phyloP scores from a whole-genome alignment of 2,329 filamentous ascomycete genomes.

The Mycocentrospora acerina region DNA sequence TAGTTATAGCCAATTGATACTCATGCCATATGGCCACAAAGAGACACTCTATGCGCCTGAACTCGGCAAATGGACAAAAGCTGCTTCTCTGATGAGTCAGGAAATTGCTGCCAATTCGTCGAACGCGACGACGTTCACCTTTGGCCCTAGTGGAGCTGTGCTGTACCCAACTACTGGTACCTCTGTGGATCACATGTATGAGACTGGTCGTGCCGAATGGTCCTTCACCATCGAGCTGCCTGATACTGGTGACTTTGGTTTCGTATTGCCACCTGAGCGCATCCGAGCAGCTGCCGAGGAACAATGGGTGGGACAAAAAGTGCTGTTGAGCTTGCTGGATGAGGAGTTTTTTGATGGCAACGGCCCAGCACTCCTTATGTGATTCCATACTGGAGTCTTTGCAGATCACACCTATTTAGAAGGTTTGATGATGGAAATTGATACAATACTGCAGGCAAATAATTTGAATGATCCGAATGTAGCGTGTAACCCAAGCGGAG shows the following conservation, averaged over 20 bases:
- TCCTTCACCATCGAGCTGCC: constrained; percentile 51
- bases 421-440: too few relatives aligned
- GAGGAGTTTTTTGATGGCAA: constrained; percentile 32
- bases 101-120: constrained; percentile 51
- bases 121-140: constrained; percentile 40
- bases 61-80: constrained; percentile 51
- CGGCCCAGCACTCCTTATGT: constrained; percentile 21
- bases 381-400: too few relatives aligned
- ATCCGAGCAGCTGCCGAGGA: constrained; percentile 50
- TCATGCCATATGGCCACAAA: constrained; percentile 61
- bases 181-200: constrained; percentile 48
- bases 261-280: constrained; percentile 51
- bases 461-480: too few relatives aligned
- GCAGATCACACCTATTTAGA: too few relatives aligned
- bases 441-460: too few relatives aligned
- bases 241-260: constrained; percentile 51
- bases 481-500: too few relatives aligned
- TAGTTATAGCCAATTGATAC: constrained; percentile 62
- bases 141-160: constrained; percentile 56
- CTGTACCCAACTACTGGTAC: constrained; percentile 58
- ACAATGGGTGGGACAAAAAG: constrained; percentile 44
- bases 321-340: constrained; percentile 26
- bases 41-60: constrained; percentile 53
- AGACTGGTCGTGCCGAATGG: constrained; percentile 44
- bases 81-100: constrained; percentile 51